A percentile compares a stretch with the other conserved stretches of the same genome.
Evolutionary conservation across 352 stramenopile species (phyloP).

Genomic region (Phytopythium delawarense): DNA sequence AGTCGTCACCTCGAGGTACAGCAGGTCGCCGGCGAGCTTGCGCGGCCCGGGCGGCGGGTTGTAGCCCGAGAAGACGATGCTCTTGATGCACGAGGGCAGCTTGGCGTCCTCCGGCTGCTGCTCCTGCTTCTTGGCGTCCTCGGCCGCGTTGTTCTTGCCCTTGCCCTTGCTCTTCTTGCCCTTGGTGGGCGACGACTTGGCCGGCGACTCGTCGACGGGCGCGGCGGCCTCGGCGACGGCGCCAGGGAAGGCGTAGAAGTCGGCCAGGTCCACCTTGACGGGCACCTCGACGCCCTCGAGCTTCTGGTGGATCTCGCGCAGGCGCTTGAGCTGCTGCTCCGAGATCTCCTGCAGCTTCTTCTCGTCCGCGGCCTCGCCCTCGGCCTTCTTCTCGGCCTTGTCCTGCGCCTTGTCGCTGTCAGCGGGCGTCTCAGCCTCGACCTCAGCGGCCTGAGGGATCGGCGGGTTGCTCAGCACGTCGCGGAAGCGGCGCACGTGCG

Average conservation of each 20-base stretch:
- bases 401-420: constrained; percentile 7
- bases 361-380: constrained; percentile 21
- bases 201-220: constrained; percentile 16
- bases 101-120: constrained; percentile 45
- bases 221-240: constrained; percentile 7
- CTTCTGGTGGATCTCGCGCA: constrained; percentile 82
- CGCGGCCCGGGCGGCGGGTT: constrained; percentile 92
- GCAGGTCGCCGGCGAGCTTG: constrained; percentile 90
- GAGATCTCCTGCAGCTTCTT: constrained; percentile 72
- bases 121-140: constrained; percentile 31
- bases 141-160: constrained; percentile 25
- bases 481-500: constrained; percentile 79
- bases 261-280: constrained; percentile 46
- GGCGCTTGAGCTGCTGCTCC: constrained; percentile 73
- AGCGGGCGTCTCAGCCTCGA: constrained; percentile 17
- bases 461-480: constrained; percentile 80
- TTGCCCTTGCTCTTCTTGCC: constrained; percentile 29
- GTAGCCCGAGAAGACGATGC: constrained; percentile 92
- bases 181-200: constrained; percentile 20
- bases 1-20: constrained; percentile 90
- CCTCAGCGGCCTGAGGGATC: constrained; percentile 46
- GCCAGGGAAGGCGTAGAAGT: constrained; percentile 61
- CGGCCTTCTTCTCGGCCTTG: constrained; percentile 11
- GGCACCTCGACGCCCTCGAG: constrained; percentile 74
- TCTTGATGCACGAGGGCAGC: constrained; percentile 84